Evolutionary conservation across 192 early-diverging fungal genomes (phyloP).

Genomic region (Coemansia sp.): DNA sequence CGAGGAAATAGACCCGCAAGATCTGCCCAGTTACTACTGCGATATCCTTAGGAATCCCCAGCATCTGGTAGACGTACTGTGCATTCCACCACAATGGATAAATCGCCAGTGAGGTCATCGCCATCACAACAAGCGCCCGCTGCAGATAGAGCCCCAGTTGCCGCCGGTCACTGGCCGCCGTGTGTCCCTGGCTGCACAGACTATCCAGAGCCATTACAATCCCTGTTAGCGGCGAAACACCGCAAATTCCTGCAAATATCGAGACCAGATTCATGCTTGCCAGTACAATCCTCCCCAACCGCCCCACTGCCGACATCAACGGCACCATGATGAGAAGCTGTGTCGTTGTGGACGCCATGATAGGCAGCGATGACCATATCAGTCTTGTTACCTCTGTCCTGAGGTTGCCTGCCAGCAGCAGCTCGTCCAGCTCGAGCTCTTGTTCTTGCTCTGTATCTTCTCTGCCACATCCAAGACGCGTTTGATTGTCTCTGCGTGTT

Average conservation of each 20-base stretch:
- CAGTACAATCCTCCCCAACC: conserved; percentile 60
- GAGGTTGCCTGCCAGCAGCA: conserved; percentile 10
- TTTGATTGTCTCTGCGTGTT: neutral
- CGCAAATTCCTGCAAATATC: conserved; percentile 71
- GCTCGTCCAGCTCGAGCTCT: conserved; percentile 4
- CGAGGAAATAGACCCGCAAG: conserved; percentile 65
- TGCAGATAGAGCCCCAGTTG: conserved; percentile 71
- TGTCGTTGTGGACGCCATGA: conserved; percentile 35
- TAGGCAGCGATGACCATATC: conserved; percentile 28
- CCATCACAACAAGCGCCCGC: conserved; percentile 73
- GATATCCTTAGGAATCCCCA: conserved; percentile 61
- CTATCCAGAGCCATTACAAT: conserved; percentile 74
- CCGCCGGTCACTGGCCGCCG: conserved; percentile 61
- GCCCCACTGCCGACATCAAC: conserved; percentile 56
- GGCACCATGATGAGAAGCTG: conserved; percentile 41
- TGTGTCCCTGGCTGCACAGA: conserved; percentile 71
- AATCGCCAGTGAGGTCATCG: conserved; percentile 63
- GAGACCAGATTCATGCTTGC: conserved; percentile 69
- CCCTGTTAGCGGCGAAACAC: conserved; percentile 65
- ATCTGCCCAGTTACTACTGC: conserved; percentile 66
- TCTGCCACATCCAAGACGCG: neutral
- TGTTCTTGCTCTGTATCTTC: neutral
- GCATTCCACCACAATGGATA: conserved; percentile 60
- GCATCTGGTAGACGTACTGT: conserved; percentile 19
- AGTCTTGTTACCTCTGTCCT: conserved; percentile 20